Evolutionary conservation across 371 early-diverging fungal genomes (phyloP).

Genomic region (Mortierella sp.): DNA sequence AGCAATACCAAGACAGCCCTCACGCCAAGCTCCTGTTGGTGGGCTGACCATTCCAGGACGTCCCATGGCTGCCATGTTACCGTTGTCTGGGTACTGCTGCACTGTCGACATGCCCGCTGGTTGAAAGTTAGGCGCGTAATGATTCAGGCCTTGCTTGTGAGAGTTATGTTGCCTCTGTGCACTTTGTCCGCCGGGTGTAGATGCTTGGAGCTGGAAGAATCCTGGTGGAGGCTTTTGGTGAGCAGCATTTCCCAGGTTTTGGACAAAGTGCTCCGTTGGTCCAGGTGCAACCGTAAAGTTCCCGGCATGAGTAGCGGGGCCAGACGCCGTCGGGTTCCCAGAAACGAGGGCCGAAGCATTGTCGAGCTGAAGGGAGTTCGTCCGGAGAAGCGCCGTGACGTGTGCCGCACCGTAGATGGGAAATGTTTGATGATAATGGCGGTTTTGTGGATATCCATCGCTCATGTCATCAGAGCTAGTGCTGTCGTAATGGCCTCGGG

Average conservation of each 20-base stretch:
- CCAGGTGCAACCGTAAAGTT: not conserved
- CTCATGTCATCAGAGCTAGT: conserved; percentile 2
- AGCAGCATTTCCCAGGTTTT: not conserved
- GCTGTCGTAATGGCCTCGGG: not conserved
- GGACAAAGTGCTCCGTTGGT: not conserved
- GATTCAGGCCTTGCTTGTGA: conserved; percentile 6
- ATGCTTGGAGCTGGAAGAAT: conserved; percentile 1
- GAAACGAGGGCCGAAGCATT: not conserved
- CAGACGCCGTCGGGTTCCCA: not conserved
- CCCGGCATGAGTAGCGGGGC: not conserved
- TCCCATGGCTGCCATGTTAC: conserved; percentile 10
- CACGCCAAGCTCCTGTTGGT: conserved; percentile 21
- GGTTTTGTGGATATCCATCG: conserved; percentile 12
- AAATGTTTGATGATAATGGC: conserved; percentile 12
- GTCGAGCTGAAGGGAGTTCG: conserved; percentile 3
- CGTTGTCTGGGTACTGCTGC: not conserved
- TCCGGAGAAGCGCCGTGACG: not conserved
- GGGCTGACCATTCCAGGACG: conserved; percentile 12
- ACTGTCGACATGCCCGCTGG: conserved; percentile 1
- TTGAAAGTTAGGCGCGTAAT: conserved; percentile 18
- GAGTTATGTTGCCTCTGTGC: not conserved
- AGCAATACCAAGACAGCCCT: not conserved
- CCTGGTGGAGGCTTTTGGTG: not conserved
- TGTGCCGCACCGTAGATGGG: conserved; percentile 9
- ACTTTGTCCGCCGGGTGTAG: conserved; percentile 5